phyloP scores from a whole-genome alignment of 192 early-diverging fungal genomes.

The Coemansia sp. region DNA sequence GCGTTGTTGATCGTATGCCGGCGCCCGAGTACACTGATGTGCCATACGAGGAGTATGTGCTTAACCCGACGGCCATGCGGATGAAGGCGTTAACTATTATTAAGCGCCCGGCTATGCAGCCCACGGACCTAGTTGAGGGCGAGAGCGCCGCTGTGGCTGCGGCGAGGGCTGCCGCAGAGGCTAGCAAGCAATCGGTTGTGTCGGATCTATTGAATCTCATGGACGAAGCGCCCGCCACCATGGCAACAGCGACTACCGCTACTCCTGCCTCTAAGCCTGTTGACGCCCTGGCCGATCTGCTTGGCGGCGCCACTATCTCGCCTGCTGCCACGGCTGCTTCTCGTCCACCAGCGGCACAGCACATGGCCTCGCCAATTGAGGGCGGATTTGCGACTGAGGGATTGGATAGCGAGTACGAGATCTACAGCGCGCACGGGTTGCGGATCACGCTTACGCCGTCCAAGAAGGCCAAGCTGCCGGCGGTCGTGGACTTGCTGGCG shows the following conservation, averaged over 20 bases:
- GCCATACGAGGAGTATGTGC: slow-evolving; percentile 51
- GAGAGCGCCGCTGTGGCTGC: slow-evolving; percentile 14
- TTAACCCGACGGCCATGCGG: slow-evolving; percentile 57
- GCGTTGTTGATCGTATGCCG: slow-evolving; percentile 94
- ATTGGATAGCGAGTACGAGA: slow-evolving; percentile 55
- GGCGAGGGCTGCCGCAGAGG: slow-evolving; percentile 16
- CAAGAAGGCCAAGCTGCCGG: slow-evolving; percentile 63
- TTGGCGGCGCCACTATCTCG: slow-evolving; percentile 63
- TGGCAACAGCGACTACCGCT: neutral
- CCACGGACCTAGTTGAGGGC: slow-evolving; percentile 16
- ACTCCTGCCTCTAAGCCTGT: slow-evolving; percentile 9
- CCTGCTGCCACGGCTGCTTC: neutral
- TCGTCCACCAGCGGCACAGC: slow-evolving; percentile 21
- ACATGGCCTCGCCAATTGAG: slow-evolving; percentile 4
- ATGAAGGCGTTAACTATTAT: slow-evolving; percentile 43
- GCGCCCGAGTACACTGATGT: slow-evolving; percentile 67
- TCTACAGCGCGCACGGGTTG: slow-evolving; percentile 82
- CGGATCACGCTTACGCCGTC: slow-evolving; percentile 74
- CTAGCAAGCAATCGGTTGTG: slow-evolving; percentile 35
- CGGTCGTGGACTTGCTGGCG: slow-evolving; percentile 67
- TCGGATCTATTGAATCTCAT: slow-evolving; percentile 71
- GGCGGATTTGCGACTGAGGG: slow-evolving; percentile 25
- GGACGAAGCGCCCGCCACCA: slow-evolving; percentile 51
- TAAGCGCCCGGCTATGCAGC: slow-evolving; percentile 25
- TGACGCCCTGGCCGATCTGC: slow-evolving; percentile 76